These are phyloP conservation scores for Ogataea haglerorum DNA, from an alignment of 805 yeast species.

Conservation along the genomic window DNA sequence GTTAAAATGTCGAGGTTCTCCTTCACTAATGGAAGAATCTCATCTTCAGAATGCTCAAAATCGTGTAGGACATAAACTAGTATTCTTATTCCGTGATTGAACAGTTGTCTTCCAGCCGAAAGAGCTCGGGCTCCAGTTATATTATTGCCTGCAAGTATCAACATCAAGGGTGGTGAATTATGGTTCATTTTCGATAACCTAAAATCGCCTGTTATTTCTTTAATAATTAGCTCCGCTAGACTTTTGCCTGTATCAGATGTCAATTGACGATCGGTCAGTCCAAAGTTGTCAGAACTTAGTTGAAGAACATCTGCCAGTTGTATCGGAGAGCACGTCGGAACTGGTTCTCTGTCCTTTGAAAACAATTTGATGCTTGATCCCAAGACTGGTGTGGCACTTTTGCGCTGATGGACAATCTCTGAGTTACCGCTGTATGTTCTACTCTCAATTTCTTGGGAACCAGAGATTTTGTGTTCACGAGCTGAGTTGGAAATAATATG, in stretches of 20 bases:
- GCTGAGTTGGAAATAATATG: slow-evolving; percentile 15
- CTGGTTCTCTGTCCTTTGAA: slow-evolving; percentile 22
- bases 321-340: slow-evolving; percentile 70
- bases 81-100: slow-evolving; percentile 70
- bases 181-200: slow-evolving; percentile 65
- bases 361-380: slow-evolving; percentile 16
- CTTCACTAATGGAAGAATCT: slow-evolving; percentile 32
- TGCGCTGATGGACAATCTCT: slow-evolving; percentile 14
- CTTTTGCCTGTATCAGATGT: slow-evolving; percentile 70
- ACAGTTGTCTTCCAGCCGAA: slow-evolving; percentile 74
- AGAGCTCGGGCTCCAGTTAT: slow-evolving; percentile 72
- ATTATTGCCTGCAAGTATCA: slow-evolving; percentile 70
- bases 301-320: slow-evolving; percentile 77
- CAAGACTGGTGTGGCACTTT: slow-evolving; percentile 16
- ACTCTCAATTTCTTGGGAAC: slow-evolving; percentile 14
- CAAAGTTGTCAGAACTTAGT: slow-evolving; percentile 49
- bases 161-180: slow-evolving; percentile 74
- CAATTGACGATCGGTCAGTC: slow-evolving; percentile 42
- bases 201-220: slow-evolving; percentile 65
- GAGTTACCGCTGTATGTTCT: slow-evolving; percentile 23
- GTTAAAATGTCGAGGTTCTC: slow-evolving; percentile 55
- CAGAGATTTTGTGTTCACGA: slow-evolving; percentile 17
- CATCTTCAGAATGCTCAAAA: slow-evolving; percentile 38
- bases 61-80: slow-evolving; percentile 45
- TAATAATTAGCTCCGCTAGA: slow-evolving; percentile 54